phyloP scores from a whole-genome alignment of 2,329 filamentous ascomycete genomes.

The Ophiostoma australiae region DNA sequence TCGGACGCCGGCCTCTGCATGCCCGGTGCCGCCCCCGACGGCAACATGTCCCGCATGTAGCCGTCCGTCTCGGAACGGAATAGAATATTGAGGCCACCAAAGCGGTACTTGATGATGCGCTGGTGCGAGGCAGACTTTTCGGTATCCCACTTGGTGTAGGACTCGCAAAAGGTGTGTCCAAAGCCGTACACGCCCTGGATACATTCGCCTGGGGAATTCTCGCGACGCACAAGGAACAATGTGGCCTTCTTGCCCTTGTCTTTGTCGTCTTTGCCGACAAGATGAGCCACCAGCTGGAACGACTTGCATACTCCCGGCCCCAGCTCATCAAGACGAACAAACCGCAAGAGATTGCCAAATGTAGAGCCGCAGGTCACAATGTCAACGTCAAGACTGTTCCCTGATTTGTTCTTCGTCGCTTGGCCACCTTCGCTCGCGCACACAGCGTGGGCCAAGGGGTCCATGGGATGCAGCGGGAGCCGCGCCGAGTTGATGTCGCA shows the following conservation, averaged over 20 bases:
- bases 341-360: slow-evolving; percentile 48
- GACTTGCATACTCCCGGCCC: not conserved
- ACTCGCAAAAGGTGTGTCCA: slow-evolving; percentile 62
- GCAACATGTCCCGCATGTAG: slow-evolving; percentile 37
- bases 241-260: not conserved
- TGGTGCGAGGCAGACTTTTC: slow-evolving; percentile 57
- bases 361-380: slow-evolving; percentile 58
- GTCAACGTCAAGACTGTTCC: slow-evolving; percentile 40
- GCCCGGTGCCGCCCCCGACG: slow-evolving; percentile 24
- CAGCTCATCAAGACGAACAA: slow-evolving; percentile 10
- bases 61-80: slow-evolving; percentile 57
- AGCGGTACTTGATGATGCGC: slow-evolving; percentile 53
- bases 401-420: slow-evolving; percentile 27
- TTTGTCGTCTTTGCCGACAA: not conserved
- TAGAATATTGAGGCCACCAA: slow-evolving; percentile 49
- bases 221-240: slow-evolving; percentile 58
- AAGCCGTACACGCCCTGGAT: slow-evolving; percentile 55
- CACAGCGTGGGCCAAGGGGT: slow-evolving; percentile 41
- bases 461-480: slow-evolving; percentile 46
- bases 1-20: not conserved
- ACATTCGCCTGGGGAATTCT: slow-evolving; percentile 53
- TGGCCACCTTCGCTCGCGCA: slow-evolving; percentile 35
- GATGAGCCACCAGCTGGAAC: slow-evolving; percentile 15
- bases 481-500: slow-evolving; percentile 51
- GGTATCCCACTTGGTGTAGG: slow-evolving; percentile 59